Base-by-base conservation (phyloP, 352 stramenopile species). In the Pythium guiyangense region DNA sequence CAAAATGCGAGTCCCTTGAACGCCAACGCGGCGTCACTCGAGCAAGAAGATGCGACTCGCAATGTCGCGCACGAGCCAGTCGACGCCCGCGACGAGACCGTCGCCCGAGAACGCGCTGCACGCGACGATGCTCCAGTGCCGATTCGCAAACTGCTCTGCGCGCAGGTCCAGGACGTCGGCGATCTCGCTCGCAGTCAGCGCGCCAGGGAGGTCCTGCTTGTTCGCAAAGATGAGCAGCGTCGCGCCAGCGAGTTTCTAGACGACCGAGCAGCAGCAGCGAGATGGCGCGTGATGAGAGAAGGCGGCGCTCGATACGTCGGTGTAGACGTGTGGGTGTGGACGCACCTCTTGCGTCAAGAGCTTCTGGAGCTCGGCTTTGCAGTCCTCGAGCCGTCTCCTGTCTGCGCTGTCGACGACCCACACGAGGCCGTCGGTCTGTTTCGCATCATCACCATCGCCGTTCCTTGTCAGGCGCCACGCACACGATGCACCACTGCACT, bases 211-310 rank as follows among this genome's bases (percentile, higher is more conserved):
- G 64, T 99, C 97, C 67, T 99, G 96, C 66, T 99, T 99, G 83
- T 99, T 99, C 34, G 96, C 97, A 57, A 99, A 98, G 63, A 99
- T 98, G 37, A 99, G 74, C n/a, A 99, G 76, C 47, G 92, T 98
- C 10, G 97, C 96, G n/a, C 97, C 97, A 2, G 94, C 94, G 43
- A 99, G 80, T 86, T 99, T 99, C 81, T 99, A 54, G 22, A 10
- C 6, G n/a, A 51, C 20, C 10, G 2, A 35, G 42, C 10, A 50
- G 5, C 49, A 59, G n/a, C 14, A 20, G 14, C 12, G 12, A 14
- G 5, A 20, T 14, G 39, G 8, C 14, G 39, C 3, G 4, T 22
- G 39, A 27, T n/a, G 39, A 6, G 14, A 15, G 11, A 20, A 17
- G 39, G 39, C 6, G 14, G 39, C n/a, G 39, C 14, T 42, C 6